Evolutionary conservation across 176 grass and related monocot species (phyloP).

Genomic region (Oryza australiensis): DNA sequence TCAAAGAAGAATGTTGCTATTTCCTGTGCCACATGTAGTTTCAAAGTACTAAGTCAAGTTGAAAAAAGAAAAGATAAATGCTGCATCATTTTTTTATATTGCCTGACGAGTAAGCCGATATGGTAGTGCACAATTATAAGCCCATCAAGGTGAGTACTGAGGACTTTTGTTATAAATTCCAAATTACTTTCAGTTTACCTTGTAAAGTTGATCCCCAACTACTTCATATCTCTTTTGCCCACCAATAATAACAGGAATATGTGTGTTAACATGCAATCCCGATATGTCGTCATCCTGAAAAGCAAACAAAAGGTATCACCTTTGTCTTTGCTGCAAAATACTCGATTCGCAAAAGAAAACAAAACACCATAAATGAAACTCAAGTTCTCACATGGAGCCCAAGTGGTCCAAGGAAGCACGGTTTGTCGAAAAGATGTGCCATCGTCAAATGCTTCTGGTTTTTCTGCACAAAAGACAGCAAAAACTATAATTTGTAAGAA

Average conservation of each 20-base stretch:
- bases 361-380: background rate
- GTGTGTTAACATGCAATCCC: constrained; percentile 77
- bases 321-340: background rate
- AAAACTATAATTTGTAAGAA: constrained; percentile 11
- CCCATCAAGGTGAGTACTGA: background rate
- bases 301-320: background rate
- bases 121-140: background rate
- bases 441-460: constrained; percentile 79
- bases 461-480: constrained; percentile 46
- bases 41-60: constrained; percentile 14
- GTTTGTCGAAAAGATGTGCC: constrained; percentile 97
- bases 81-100: background rate
- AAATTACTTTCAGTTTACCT: constrained; percentile 46
- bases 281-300: constrained; percentile 83
- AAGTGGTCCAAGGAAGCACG: constrained; percentile 89
- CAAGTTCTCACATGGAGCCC: constrained; percentile 62
- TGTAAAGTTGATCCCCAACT: constrained; percentile 83
- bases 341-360: background rate
- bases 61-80: background rate
- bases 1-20: constrained; percentile 77
- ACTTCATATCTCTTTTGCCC: constrained; percentile 82
- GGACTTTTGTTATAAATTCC: background rate
- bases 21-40: constrained; percentile 49
- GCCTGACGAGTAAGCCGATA: background rate
- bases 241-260: constrained; percentile 72